phyloP scores from a whole-genome alignment of 2,329 filamentous ascomycete genomes.

The Arthroderma sp. region DNA sequence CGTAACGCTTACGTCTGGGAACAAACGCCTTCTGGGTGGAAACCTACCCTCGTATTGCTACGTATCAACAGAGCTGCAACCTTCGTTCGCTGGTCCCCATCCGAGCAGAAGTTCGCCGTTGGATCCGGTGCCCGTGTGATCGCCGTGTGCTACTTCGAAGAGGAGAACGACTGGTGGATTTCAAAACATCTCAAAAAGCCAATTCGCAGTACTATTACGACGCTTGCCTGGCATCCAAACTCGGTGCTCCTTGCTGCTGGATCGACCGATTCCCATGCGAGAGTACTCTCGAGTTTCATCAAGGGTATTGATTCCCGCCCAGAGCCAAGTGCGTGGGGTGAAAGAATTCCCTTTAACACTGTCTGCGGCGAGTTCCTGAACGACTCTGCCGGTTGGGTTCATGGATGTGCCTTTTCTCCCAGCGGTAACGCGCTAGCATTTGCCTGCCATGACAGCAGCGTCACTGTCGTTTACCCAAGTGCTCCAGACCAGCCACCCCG shows the following conservation, averaged over 20 bases:
- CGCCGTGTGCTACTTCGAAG: slow-evolving; percentile 95
- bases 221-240: slow-evolving; percentile 93
- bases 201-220: slow-evolving; percentile 91
- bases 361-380: slow-evolving; percentile 95
- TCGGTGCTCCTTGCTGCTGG: slow-evolving; percentile 87
- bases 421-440: slow-evolving; percentile 89
- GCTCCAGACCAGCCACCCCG: slow-evolving; percentile 79
- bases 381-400: slow-evolving; percentile 92
- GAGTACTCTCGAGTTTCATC: slow-evolving; percentile 91
- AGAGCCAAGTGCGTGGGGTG: slow-evolving; percentile 81
- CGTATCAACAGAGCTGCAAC: slow-evolving; percentile 95
- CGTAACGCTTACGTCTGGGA: slow-evolving; percentile 98
- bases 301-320: slow-evolving; percentile 84
- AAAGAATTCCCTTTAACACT: slow-evolving; percentile 92
- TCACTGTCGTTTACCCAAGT: slow-evolving; percentile 90
- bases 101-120: slow-evolving; percentile 93
- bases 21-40: slow-evolving; percentile 80
- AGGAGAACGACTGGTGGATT: slow-evolving; percentile 99
- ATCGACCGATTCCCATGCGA: slow-evolving; percentile 91
- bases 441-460: slow-evolving; percentile 85
- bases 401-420: slow-evolving; percentile 84
- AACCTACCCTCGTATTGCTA: slow-evolving; percentile 89
- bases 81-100: slow-evolving; percentile 93
- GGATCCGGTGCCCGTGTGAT: slow-evolving; percentile 92
- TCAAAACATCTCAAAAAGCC: slow-evolving; percentile 99